Conservation (phyloP, 306 rosid species). For the Prinsepia uniflora region DNA sequence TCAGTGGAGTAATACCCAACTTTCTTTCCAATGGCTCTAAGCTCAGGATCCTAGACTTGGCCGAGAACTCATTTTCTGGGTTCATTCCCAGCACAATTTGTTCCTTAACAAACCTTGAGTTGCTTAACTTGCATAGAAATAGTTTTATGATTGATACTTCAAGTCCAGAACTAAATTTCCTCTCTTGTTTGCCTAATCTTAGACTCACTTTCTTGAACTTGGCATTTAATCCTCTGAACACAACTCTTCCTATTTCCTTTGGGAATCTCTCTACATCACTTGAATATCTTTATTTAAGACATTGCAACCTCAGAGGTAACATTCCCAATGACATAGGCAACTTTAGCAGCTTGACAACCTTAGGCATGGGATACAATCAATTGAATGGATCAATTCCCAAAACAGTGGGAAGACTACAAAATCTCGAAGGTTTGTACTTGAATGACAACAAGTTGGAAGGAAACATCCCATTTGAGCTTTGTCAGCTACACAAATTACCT, state of each 20-base stretch:
- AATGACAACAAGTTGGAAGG: no score
- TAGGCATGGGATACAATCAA: no score
- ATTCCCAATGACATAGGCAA: no score
- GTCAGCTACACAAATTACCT: no score
- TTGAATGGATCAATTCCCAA: no score
- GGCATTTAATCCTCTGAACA: not conserved
- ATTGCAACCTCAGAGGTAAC: no score
- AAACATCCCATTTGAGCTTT: no score
- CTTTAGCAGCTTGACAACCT: no score
- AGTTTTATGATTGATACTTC: not conserved
- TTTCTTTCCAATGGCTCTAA: constrained; percentile 8
- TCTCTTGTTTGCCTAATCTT: not conserved
- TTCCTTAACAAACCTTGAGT: not conserved
- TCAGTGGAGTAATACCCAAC: constrained; percentile 18
- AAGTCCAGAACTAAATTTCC: not conserved
- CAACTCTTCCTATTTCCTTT: not conserved
- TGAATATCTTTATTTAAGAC: not conserved
- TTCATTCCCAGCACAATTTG: not conserved
- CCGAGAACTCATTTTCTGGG: not conserved
- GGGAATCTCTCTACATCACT: not conserved
- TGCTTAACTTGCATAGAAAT: not conserved
- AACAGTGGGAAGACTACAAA: no score
- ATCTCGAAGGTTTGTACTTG: no score
- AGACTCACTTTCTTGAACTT: not conserved
- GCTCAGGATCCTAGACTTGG: not conserved